Evolutionary conservation across 371 early-diverging fungal genomes (phyloP).

Genomic region (Synchytrium microbalum): DNA sequence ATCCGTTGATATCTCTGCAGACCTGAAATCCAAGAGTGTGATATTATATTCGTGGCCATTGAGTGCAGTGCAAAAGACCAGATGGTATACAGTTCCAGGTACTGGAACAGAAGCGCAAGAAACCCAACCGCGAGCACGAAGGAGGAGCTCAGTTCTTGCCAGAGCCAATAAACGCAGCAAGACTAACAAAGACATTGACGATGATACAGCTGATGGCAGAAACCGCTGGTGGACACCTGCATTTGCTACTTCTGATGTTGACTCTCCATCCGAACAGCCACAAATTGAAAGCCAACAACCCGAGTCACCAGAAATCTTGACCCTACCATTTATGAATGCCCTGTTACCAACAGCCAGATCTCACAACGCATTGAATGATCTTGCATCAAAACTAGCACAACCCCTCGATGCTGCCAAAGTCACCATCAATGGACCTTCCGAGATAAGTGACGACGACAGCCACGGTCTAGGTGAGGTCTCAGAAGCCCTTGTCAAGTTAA

Average conservation of each 20-base stretch:
- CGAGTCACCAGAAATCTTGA: not conserved
- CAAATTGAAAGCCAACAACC: not conserved
- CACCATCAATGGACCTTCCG: not conserved
- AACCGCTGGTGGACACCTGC: not conserved
- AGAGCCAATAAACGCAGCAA: too few species aligned
- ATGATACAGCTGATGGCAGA: not conserved
- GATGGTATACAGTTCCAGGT: not conserved
- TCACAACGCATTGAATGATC: not conserved
- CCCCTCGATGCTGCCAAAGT: not conserved
- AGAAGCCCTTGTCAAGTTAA: not conserved
- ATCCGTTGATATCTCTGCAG: not conserved
- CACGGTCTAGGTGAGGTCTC: not conserved
- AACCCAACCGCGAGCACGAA: not conserved
- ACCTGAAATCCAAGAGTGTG: not conserved
- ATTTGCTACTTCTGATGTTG: not conserved
- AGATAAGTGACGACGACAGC: not conserved
- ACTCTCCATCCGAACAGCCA: not conserved
- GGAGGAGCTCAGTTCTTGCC: not conserved
- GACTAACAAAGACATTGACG: not conserved
- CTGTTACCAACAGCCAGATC: not conserved
- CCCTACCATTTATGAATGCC: not conserved
- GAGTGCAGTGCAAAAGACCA: not conserved
- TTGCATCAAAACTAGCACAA: not conserved
- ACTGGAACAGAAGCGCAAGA: not conserved
- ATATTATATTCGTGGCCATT: not conserved